A percentile compares a stretch with the other conserved stretches of the same genome.
phyloP scores from a whole-genome alignment of 208 protist species.

The Jaenimonas drosophilae region DNA sequence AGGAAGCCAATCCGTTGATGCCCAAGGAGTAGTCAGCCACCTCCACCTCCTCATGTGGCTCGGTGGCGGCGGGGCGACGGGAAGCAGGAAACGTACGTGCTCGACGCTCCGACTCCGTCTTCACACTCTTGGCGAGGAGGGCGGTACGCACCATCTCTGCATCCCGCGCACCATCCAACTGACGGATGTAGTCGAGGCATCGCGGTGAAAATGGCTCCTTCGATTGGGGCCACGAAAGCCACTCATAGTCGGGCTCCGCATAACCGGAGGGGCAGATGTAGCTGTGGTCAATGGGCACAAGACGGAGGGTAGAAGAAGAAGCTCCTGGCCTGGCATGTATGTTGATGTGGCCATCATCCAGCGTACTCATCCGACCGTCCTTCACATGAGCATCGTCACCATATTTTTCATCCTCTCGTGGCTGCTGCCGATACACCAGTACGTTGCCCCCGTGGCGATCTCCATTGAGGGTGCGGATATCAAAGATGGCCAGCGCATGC shows the following conservation, averaged over 20 bases:
- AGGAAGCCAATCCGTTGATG: too few relatives aligned
- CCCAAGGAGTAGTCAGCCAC: too few relatives aligned
- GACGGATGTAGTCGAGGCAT: slow-evolving; percentile 32
- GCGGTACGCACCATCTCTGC: slow-evolving; percentile 31
- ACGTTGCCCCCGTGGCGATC: slow-evolving; percentile 75
- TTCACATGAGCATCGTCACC: neutral
- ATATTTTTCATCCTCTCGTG: neutral
- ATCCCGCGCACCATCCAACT: slow-evolving; percentile 42
- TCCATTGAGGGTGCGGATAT: slow-evolving; percentile 66
- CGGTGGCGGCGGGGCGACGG: too few relatives aligned
- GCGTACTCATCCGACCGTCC: too few relatives aligned
- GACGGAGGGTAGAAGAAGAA: neutral
- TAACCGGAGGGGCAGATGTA: slow-evolving; percentile 71
- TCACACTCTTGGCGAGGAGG: slow-evolving; percentile 10
- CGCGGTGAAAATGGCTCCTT: slow-evolving; percentile 40
- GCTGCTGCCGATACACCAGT: slow-evolving; percentile 17
- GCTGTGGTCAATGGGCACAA: slow-evolving; percentile 83
- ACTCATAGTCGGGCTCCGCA: slow-evolving; percentile 75
- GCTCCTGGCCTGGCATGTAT: slow-evolving; percentile 5
- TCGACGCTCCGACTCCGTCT: too few relatives aligned
- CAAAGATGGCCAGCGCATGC: slow-evolving; percentile 61
- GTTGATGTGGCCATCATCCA: neutral
- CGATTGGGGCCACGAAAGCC: slow-evolving; percentile 69
- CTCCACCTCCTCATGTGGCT: too few relatives aligned
- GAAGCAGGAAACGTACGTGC: too few relatives aligned